phyloP scores from a whole-genome alignment of 495 filamentous ascomycete species.

The Cairneyella variabilis region DNA sequence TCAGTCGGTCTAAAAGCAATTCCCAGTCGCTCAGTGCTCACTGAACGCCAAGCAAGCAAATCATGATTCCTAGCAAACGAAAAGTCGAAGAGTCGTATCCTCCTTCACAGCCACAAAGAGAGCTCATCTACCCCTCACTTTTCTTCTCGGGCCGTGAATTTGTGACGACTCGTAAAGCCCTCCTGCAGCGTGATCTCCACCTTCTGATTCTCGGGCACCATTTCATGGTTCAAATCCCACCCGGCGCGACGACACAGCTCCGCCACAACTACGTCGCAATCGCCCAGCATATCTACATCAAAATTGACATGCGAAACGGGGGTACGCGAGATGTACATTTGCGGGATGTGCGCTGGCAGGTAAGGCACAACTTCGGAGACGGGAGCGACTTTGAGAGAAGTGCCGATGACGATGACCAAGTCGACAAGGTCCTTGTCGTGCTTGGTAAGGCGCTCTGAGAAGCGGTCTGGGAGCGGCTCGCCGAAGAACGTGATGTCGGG shows the following conservation, averaged over 20 bases:
- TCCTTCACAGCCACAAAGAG: too few relatives aligned
- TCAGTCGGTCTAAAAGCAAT: too few relatives aligned
- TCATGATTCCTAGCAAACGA: too few relatives aligned
- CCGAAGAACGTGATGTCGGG: slow-evolving; percentile 99
- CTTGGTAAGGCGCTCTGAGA: slow-evolving; percentile 73
- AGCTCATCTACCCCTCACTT: too few relatives aligned
- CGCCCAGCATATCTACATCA: slow-evolving; percentile 89
- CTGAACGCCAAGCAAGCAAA: too few relatives aligned
- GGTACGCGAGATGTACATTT: slow-evolving; percentile 90
- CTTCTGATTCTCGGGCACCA: slow-evolving; percentile 69
- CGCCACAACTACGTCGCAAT: slow-evolving; percentile 86
- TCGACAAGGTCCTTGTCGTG: slow-evolving; percentile 79
- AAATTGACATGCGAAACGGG: slow-evolving; percentile 88
- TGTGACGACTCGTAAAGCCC: slow-evolving; percentile 55
- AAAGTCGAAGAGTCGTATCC: too few relatives aligned
- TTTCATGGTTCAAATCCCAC: slow-evolving; percentile 86
- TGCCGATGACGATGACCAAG: slow-evolving; percentile 95
- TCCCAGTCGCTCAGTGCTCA: too few relatives aligned
- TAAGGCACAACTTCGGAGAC: slow-evolving; percentile 87
- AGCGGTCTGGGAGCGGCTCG: slow-evolving; percentile 78
- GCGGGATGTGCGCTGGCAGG: slow-evolving; percentile 73
- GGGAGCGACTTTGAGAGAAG: slow-evolving; percentile 92
- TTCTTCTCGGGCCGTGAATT: slow-evolving; percentile 20
- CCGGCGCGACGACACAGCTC: slow-evolving; percentile 83
- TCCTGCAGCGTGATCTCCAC: slow-evolving; percentile 54